Evolutionary conservation across 805 yeast species (phyloP), one percentile per base, ranked within the genome.

Genomic region (Vanderwaltozyma verrucispora): DNA sequence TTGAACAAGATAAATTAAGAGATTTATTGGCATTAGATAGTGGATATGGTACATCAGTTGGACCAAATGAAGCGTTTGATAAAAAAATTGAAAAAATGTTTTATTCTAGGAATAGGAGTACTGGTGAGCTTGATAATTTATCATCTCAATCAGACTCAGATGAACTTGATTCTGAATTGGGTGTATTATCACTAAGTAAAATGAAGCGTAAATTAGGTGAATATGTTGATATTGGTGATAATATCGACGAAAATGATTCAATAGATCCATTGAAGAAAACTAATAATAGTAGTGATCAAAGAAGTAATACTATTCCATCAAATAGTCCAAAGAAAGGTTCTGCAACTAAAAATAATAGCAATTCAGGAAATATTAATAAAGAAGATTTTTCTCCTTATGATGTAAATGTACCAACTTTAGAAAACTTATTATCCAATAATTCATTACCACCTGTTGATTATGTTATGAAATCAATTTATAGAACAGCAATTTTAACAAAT

Each of bases 401-500:
- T 20, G 12, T 23, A 5, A 26, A 30, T 15, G 15, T 25, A 4
- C 38, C 33, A 18, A 19, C 38, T 6, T 23, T 35, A 13, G 83
- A 75, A 47, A 71, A 69, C 32, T 51, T 79, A 38, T 73, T 78
- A 0, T 67, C 76, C 0, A 73, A 79, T 2, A 63, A 67, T 36
- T 64, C 80, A 0, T 69, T 74, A 2, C 66, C 74, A 12, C 77
- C 86, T 5, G 63, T 71, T 12, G 77, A 73, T 41, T 59, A 63
- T 31, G 63, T 75, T 5, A 64, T 82, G 30, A 79, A 77, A 41
- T 54, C 75, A 32, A 70, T 81, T 31, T 74, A 72, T 48, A 84
- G 82, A 45, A 62, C 74, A 4, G 77, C 80, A 1, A 72, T 77
- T 0, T 54, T 78, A 30, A 74, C 74, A 0, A 71, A 77, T 42